Evolutionary conservation across 2,329 filamentous ascomycete species (phyloP).

Genomic region (Spiromastix sp.): DNA sequence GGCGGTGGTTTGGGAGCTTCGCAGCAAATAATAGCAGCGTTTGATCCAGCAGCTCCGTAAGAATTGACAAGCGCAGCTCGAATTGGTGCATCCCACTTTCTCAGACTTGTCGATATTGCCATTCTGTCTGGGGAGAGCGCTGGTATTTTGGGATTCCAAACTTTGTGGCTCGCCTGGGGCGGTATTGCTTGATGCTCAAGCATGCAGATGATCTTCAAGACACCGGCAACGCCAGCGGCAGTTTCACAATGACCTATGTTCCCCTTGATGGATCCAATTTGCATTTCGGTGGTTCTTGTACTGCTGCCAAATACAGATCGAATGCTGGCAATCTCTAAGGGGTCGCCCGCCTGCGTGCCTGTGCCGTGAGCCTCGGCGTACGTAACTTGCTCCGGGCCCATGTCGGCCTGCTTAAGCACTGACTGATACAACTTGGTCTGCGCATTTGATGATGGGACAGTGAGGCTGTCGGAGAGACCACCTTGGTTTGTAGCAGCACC

Average conservation of each 20-base stretch:
- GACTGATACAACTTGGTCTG: slow-evolving; percentile 30
- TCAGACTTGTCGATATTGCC: too few species aligned
- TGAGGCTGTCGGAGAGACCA: slow-evolving; percentile 26
- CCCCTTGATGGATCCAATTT: slow-evolving; percentile 7
- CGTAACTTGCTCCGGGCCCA: slow-evolving; percentile 24
- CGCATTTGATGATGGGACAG: slow-evolving; percentile 12
- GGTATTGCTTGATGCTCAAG: slow-evolving; percentile 16
- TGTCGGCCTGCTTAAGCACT: slow-evolving; percentile 36
- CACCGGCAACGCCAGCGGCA: slow-evolving; percentile 10
- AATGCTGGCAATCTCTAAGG: slow-evolving; percentile 30
- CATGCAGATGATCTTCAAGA: slow-evolving; percentile 10
- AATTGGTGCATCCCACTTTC: too few species aligned
- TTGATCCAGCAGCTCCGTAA: too few species aligned
- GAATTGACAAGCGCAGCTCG: too few species aligned
- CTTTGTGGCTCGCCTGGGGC: slow-evolving; percentile 17
- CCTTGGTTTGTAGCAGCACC: slow-evolving; percentile 26
- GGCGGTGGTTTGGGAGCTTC: too few species aligned
- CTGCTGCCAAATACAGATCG: slow-evolving; percentile 11
- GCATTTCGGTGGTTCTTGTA: neutral
- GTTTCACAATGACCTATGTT: slow-evolving; percentile 9
- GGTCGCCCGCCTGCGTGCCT: slow-evolving; percentile 29
- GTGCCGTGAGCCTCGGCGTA: slow-evolving; percentile 21
- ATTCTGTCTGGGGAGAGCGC: too few species aligned
- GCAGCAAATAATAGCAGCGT: too few species aligned
- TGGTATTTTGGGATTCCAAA: too few species aligned